Base-by-base conservation (phyloP, 1,284 basidiomycete species). In the Uromyces viciae-fabae region DNA sequence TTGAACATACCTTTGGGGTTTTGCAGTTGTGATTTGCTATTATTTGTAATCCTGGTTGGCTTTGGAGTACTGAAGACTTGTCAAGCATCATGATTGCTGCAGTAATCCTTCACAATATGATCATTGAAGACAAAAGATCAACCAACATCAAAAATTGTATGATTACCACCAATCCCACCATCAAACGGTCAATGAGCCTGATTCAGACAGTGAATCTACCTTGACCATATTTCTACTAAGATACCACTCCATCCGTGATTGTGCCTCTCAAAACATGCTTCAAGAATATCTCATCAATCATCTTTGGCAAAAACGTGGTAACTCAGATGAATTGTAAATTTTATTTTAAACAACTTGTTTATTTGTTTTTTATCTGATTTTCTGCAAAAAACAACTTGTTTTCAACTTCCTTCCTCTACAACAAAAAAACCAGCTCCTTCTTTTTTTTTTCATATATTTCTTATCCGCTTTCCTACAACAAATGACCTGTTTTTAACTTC, bases 201-300 rank as follows among this genome's bases (percentile, higher is more conserved):
- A 1, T 68, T 9, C 31, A 1, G 9, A 22, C 14, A 68, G 40
- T 33, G 36, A 36, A 3, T 9, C 11, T 31, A 11, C n/a, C 36
- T 2, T 36, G 1, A 8, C 25, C 25, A 42, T 42, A 2, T 68
- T 68, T 36, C n/a, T 68, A 11, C 46, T 56, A 8, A 3, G 14
- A 22, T 40, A 72, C n/a, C 46, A 72, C 46, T 40, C 69, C 9
- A 72, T 72, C 40, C 43, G 28, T 1, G 31, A 49, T 31, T 52
- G 19, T n/a, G 7, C 22, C 3, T 28, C 38, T 9, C 49, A 74
- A 14, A 36, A 11, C 7, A 58, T 38, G 38, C 71, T 74, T 49
- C 25, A 74, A n/a, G 25, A 58, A 14, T 43, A 74, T 58, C 2
- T 74, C 3, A 28, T 74, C n/a, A 33, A 74, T 22, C 71, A 74